Evolutionary conservation across 2,329 filamentous ascomycete genomes (phyloP).

Genomic region (Metarhizium brunneum): DNA sequence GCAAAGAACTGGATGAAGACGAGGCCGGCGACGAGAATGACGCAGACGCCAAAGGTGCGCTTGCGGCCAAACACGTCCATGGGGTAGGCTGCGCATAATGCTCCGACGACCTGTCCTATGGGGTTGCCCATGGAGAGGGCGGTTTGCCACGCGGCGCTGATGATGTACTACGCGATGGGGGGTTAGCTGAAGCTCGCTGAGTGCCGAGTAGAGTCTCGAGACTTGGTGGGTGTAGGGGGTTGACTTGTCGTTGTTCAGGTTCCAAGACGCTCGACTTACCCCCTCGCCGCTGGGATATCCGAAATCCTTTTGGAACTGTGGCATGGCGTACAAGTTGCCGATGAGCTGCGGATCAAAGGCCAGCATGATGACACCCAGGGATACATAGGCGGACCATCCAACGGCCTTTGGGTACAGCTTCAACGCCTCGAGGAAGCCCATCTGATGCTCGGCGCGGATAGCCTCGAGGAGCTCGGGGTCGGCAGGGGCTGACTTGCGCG

Average conservation of each 20-base stretch:
- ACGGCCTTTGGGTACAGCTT: constrained; percentile 36
- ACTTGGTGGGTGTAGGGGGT: too few species aligned
- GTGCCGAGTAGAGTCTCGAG: too few species aligned
- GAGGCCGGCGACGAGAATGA: constrained; percentile 20
- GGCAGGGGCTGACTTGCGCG: background rate
- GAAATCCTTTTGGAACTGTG: constrained; percentile 48
- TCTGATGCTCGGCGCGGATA: constrained; percentile 28
- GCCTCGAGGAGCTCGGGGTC: constrained; percentile 23
- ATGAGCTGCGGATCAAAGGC: constrained; percentile 58
- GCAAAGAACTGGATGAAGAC: constrained; percentile 25
- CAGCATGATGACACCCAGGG: constrained; percentile 50
- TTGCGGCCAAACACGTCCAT: constrained; percentile 25
- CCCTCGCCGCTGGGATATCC: constrained; percentile 36
- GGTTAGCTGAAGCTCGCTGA: too few species aligned
- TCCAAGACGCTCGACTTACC: constrained; percentile 5
- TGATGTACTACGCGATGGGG: constrained; percentile 19
- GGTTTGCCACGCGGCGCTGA: constrained; percentile 35
- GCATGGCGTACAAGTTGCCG: constrained; percentile 51
- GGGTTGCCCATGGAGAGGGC: constrained; percentile 44
- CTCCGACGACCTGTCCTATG: constrained; percentile 47
- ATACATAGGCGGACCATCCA: constrained; percentile 50
- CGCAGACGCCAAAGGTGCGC: constrained; percentile 43
- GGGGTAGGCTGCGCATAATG: constrained; percentile 37
- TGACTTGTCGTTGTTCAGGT: too few species aligned
- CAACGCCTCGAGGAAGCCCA: constrained; percentile 30